phyloP scores from a whole-genome alignment of 2,329 filamentous ascomycete species.

The Trichothecium roseum region DNA sequence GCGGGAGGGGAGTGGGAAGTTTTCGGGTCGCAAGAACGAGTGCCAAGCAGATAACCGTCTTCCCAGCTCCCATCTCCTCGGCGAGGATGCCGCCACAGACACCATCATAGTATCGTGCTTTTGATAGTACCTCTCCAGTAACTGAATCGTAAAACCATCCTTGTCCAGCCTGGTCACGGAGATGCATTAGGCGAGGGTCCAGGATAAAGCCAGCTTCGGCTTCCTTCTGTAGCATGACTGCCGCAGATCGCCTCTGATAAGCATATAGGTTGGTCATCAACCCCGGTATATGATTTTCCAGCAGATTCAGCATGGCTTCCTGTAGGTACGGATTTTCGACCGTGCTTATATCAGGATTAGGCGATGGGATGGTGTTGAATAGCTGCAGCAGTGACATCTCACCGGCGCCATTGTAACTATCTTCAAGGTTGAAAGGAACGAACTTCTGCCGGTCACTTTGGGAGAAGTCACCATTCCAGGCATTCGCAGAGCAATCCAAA shows the following conservation, averaged over 20 bases:
- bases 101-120: conserved; percentile 65
- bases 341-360: conserved; percentile 40
- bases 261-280: conserved; percentile 58
- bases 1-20: conserved; percentile 56
- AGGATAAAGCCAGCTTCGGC: conserved; percentile 49
- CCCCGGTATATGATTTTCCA: conserved; percentile 43
- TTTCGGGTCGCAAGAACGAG: conserved; percentile 66
- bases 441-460: conserved; percentile 19
- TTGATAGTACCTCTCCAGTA: conserved; percentile 48
- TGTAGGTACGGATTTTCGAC: conserved; percentile 40
- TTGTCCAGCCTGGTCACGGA: conserved; percentile 48
- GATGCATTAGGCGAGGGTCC: conserved; percentile 61
- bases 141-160: conserved; percentile 63
- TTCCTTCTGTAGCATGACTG: conserved; percentile 78
- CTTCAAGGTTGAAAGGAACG: conserved; percentile 12
- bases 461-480: conserved; percentile 41
- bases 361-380: conserved; percentile 66
- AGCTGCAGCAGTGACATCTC: conserved; percentile 52
- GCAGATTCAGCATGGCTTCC: conserved; percentile 43
- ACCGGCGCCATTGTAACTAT: conserved; percentile 12
- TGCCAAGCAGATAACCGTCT: conserved; percentile 77
- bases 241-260: conserved; percentile 73
- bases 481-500: conserved; percentile 43
- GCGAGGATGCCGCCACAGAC: conserved; percentile 68
- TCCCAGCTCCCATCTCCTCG: conserved; percentile 75